Conservation (phyloP, 306 rosid species). For the Canavalia gladiata region DNA sequence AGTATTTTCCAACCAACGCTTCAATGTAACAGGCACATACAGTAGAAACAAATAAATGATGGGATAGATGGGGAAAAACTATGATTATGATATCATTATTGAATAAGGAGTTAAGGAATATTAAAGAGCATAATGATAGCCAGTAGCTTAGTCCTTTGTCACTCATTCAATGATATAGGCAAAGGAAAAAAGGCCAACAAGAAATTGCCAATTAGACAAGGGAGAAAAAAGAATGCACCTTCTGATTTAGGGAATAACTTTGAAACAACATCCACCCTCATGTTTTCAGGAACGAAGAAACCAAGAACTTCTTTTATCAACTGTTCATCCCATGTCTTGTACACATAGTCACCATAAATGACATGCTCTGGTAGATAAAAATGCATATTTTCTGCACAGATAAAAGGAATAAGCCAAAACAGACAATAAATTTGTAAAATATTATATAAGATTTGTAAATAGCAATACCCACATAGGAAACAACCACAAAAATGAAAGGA, state of each 20-base stretch:
- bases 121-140: neutral
- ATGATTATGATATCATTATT: slow-evolving; percentile 23
- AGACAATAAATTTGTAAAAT: slow-evolving; percentile 32
- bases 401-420: slow-evolving; percentile 42
- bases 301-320: slow-evolving; percentile 71
- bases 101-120: slow-evolving; percentile 25
- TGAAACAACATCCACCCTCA: slow-evolving; percentile 90
- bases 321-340: slow-evolving; percentile 85
- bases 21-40: slow-evolving; percentile 31
- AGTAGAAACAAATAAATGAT: slow-evolving; percentile 24
- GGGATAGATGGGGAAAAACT: neutral
- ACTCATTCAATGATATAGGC: slow-evolving; percentile 22
- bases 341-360: slow-evolving; percentile 85
- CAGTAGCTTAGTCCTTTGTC: slow-evolving; percentile 16
- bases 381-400: slow-evolving; percentile 74
- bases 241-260: slow-evolving; percentile 65
- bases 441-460: slow-evolving; percentile 15
- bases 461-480: slow-evolving; percentile 27
- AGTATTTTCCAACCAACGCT: slow-evolving; percentile 27
- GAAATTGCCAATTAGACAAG: slow-evolving; percentile 35
- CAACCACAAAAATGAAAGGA: slow-evolving; percentile 21
- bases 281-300: slow-evolving; percentile 89
- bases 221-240: slow-evolving; percentile 57
- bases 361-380: slow-evolving; percentile 84
- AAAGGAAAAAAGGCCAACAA: slow-evolving; percentile 11